Evolutionary conservation across 139 green algal genomes (phyloP).

Genomic region (Tetradesmus lagerheimii): DNA sequence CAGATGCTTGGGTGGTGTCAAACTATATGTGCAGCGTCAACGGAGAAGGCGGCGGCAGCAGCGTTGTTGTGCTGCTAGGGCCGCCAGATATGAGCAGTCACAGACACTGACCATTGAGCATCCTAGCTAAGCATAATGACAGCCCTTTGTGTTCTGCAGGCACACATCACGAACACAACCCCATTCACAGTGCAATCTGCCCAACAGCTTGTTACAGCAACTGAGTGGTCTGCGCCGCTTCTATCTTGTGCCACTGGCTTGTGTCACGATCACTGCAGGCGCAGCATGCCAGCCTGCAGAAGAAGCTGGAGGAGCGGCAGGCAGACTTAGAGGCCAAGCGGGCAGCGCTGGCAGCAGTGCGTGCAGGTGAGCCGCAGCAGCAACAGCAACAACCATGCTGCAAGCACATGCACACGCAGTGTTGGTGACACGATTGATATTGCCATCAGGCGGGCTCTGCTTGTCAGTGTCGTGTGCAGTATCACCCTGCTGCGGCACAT

Average conservation of each 20-base stretch:
- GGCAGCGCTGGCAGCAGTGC: conserved; percentile 57
- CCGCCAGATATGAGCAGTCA: no score
- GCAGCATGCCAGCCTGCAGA: conserved; percentile 65
- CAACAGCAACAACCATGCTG: neutral
- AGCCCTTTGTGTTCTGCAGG: no score
- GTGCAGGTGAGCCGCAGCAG: conserved; percentile 35
- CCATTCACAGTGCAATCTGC: no score
- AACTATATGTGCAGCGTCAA: no score
- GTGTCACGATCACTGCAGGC: neutral
- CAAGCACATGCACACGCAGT: neutral
- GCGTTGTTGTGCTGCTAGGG: no score
- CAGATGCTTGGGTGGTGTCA: no score
- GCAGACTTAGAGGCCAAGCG: conserved; percentile 67
- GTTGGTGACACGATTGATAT: neutral
- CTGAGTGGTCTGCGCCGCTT: neutral
- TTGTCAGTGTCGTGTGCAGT: neutral
- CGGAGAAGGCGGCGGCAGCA: no score
- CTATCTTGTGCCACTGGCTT: neutral
- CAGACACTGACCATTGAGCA: no score
- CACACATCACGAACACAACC: no score
- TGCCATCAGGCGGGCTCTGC: neutral
- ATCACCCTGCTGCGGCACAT: neutral
- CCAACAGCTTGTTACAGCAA: no score
- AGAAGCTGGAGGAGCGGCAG: conserved; percentile 76
- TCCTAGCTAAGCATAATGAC: no score